Evolutionary conservation across 2,329 filamentous ascomycete species (phyloP), one percentile per base, ranked within the genome.

Genomic region (Cordyceps cateniannulata): DNA sequence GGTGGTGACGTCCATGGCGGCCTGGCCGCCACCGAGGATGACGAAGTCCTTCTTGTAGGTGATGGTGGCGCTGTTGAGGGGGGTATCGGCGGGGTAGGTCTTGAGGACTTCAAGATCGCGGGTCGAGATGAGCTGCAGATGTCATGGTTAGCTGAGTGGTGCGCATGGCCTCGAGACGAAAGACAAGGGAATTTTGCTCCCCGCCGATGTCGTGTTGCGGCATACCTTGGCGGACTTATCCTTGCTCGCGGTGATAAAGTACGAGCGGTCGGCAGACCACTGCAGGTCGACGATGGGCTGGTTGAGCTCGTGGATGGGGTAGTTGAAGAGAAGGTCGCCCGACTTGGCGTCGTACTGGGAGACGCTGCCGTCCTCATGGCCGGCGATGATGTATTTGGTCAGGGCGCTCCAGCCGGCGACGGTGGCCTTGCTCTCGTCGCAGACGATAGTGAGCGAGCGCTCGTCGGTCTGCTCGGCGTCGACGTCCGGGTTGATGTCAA

Each of bases 231-330:
- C 89, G 51, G 90, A 89, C 85, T 99, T 99, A 83, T 99, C 95
- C 82, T 97, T 98, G 72, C 89, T 95, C 62, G 95, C 89, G 62
- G 95, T 99, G 80, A 99, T 95, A 81, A 98, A 98, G 81, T 97
- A 97, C 70, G 93, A 96, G 69, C 93, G 86, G 81, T 99, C 95
- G 59, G 86, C 76, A 60, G 91, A 88, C 90, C 95, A 98, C 79
- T 99, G 95, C 63, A 99, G 85, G 76, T 99, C 95, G 69, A 90
- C 95, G 70, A 99, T 90, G 75, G 84, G 82, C 71, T 83, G 79
- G 79, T 91, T 88, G 70, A 88, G 87, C 77, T 96, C 93, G 79
- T 99, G 95, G 63, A 88, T 87, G 73, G 89, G 87, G 71, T 88
- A 82, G 76, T 91, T 92, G 77, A 89, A 85, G 67, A 96, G 76